Percentiles rank a stretch among this genome's conserved stretches.
Conservation (phyloP, 345 rosid species). For the Lenwebbia sp. region DNA sequence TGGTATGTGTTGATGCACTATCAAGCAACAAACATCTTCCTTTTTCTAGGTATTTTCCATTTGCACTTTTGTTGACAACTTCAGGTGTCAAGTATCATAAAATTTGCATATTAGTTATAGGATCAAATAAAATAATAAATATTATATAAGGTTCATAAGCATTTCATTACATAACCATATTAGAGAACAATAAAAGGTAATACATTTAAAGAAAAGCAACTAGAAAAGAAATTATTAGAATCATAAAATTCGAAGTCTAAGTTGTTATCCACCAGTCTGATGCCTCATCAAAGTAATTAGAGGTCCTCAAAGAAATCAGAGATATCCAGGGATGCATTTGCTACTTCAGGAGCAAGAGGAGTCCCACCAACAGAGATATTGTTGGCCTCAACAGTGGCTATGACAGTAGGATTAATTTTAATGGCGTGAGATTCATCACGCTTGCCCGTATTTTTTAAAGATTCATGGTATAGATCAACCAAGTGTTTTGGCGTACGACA, state of each 20-base stretch:
- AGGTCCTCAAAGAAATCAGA: neutral
- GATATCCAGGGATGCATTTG: neutral
- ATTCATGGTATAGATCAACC: neutral
- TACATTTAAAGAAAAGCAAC: neutral
- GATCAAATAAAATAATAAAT: neutral
- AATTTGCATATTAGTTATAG: neutral
- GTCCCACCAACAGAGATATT: neutral
- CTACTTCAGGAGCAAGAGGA: neutral
- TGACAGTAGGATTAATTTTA: neutral
- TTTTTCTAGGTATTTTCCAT: neutral
- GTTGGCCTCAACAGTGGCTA: neutral
- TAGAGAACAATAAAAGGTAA: neutral
- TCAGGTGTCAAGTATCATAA: neutral
- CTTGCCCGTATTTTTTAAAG: neutral
- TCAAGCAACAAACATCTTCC: neutral
- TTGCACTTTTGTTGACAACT: neutral
- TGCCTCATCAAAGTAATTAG: neutral
- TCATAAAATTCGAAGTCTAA: too few species aligned
- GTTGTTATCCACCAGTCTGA: neutral
- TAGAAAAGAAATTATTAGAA: neutral
- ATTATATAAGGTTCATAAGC: too few species aligned
- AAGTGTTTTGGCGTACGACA: neutral
- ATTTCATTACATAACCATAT: too few species aligned
- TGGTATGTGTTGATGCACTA: neutral
- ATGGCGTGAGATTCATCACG: neutral